Base-by-base conservation (phyloP, 345 rosid species). In the Populus deltoides region DNA sequence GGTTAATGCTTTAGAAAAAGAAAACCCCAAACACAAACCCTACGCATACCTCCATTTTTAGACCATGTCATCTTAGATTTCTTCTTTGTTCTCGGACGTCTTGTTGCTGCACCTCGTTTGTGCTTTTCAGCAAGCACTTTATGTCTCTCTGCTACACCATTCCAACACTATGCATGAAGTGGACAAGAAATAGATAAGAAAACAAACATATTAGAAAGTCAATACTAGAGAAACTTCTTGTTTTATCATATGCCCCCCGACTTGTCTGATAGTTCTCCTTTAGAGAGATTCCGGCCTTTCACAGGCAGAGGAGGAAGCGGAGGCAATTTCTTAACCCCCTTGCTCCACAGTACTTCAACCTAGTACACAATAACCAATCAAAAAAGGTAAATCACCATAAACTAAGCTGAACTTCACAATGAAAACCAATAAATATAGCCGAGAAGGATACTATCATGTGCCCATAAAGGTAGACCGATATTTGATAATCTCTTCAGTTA, bases 301-400 rank as follows among this genome's bases (percentile, higher is more conserved):
- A 90, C 89, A 70, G 89, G 88, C 82, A 91, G 80, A 45, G 93
- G 93, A 82, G 79, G 85, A 74, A 90, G 81, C 39, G 93, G 85
- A 70, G 87, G 87, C 83, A 92, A 63, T 80, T 75, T 79, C 75
- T 86, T 87, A 20, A 47, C 72, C 71, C 92, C 93, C 67, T 82
- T 84, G 73, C 89, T 87, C 93, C 93, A 92, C 39, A 90, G 81
- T 69, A 92, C 89, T 86, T 91, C 91, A 79, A 91, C 83, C 92
- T 92, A 66, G 74, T 62, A 76, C 51, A 82, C 70, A 36, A 27
- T 79, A 38, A 74, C 75, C 70, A 70, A 70, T 24, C 38, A 65
- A 61, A 47, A 47, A 38, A 79, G 53, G 83, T 65, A 4, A 77
- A 49, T 75, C 51, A 85, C 22, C 24, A 62, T 43, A 71, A 62